Percentiles rank a stretch among this genome's conserved stretches.
phyloP scores from a whole-genome alignment of 108 stramenopile species.

The Nannochloropsis salina region DNA sequence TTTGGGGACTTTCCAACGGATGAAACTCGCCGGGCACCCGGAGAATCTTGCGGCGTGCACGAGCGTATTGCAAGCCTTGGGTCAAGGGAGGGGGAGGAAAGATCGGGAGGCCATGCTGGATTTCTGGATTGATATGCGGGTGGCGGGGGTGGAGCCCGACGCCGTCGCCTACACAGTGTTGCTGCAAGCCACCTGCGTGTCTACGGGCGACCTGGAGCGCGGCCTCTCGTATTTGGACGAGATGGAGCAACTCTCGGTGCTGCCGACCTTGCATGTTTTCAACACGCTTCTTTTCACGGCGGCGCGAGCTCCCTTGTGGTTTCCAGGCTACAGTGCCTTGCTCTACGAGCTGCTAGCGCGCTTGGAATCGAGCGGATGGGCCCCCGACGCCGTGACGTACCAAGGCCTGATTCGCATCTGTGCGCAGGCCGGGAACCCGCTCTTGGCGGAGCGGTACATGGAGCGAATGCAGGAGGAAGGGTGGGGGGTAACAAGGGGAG shows the following conservation, averaged over 20 bases:
- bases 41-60: not conserved
- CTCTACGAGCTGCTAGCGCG: not conserved
- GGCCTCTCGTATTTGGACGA: not conserved
- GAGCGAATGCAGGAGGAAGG: not conserved
- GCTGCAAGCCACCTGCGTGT: not conserved
- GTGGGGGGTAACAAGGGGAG: not conserved
- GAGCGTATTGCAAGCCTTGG: not conserved
- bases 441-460: not conserved
- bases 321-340: not conserved
- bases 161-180: not conserved
- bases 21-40: not conserved
- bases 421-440: not conserved
- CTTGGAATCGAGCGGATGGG: not conserved
- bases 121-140: not conserved
- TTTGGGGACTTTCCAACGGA: not conserved
- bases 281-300: conserved; percentile 9
- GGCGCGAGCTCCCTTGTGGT: not conserved
- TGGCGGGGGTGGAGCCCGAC: not conserved
- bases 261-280: not conserved
- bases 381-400: not conserved
- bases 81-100: not conserved
- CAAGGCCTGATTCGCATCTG: not conserved
- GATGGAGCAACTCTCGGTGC: not conserved
- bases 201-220: not conserved
- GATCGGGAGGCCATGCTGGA: not conserved